Evolutionary conservation across 352 stramenopile species (phyloP).

Genomic region (Nothophytophthora sp.): DNA sequence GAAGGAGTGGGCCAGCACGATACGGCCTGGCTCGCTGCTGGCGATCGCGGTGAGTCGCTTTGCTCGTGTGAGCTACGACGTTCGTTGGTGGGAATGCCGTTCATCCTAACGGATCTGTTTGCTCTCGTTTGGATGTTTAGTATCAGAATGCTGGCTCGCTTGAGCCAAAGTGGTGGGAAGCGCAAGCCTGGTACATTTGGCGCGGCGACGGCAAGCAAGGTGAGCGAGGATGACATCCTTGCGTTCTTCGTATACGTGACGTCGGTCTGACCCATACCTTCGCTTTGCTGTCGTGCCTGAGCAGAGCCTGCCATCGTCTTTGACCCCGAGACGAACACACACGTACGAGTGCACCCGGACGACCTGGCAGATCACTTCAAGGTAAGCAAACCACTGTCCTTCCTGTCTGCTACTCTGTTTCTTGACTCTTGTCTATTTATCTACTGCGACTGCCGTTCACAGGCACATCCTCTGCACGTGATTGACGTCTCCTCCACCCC

Average conservation of each 20-base stretch:
- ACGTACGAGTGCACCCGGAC: slow-evolving; percentile 42
- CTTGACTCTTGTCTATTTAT: not conserved
- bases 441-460: slow-evolving; percentile 1
- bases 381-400: slow-evolving; percentile 24
- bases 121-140: slow-evolving; percentile 21
- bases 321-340: slow-evolving; percentile 42
- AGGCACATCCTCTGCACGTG: slow-evolving; percentile 73
- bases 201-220: slow-evolving; percentile 58
- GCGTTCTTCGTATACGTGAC: not conserved
- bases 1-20: slow-evolving; percentile 52
- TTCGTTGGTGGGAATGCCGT: too few species aligned
- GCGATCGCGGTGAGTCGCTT: slow-evolving; percentile 54
- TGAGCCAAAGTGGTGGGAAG: slow-evolving; percentile 79
- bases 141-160: slow-evolving; percentile 70
- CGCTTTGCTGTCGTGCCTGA: too few species aligned
- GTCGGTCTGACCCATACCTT: not conserved
- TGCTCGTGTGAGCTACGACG: not conserved
- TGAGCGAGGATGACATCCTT: slow-evolving; percentile 19
- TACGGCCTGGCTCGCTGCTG: slow-evolving; percentile 61
- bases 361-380: slow-evolving; percentile 59
- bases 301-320: slow-evolving; percentile 58
- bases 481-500: slow-evolving; percentile 63
- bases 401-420: not conserved
- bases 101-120: slow-evolving; percentile 8
- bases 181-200: slow-evolving; percentile 86